These are phyloP conservation scores for Ramularia endophylla DNA, from an alignment of 2,329 filamentous ascomycete species.

Conservation along the genomic window DNA sequence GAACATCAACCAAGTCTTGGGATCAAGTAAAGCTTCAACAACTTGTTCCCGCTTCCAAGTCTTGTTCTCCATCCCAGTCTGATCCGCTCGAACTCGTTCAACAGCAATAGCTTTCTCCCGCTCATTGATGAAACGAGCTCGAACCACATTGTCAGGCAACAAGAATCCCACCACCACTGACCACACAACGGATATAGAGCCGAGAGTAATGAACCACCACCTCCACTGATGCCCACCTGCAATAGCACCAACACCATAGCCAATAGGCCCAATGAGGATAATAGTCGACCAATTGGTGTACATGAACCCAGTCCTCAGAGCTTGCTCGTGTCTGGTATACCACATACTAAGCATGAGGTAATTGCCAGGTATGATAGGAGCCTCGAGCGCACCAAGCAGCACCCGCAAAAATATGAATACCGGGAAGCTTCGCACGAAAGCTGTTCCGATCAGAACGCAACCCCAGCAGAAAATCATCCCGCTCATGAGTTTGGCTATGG, in stretches of 20 bases:
- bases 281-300: slow-evolving; percentile 39
- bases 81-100: slow-evolving; percentile 8
- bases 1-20: slow-evolving; percentile 49
- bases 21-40: slow-evolving; percentile 48
- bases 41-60: slow-evolving; percentile 46
- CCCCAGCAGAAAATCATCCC: slow-evolving; percentile 8
- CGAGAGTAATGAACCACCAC: slow-evolving; percentile 45
- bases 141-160: slow-evolving; percentile 10
- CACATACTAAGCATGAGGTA: slow-evolving; percentile 37
- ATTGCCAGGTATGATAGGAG: slow-evolving; percentile 37
- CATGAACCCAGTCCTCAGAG: slow-evolving; percentile 30
- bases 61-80: slow-evolving; percentile 14
- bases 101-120: slow-evolving; percentile 11
- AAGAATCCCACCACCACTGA: slow-evolving; percentile 8
- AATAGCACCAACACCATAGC: slow-evolving; percentile 6
- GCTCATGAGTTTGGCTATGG: slow-evolving; percentile 37
- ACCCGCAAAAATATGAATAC: slow-evolving; percentile 38
- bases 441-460: slow-evolving; percentile 5
- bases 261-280: slow-evolving; percentile 29
- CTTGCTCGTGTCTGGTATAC: slow-evolving; percentile 14
- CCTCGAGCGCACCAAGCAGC: slow-evolving; percentile 7
- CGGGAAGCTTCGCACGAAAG: slow-evolving; percentile 15
- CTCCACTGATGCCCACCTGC: slow-evolving; percentile 11
- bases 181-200: slow-evolving; percentile 21
- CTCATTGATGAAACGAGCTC: slow-evolving; percentile 8